Evolutionary conservation across 1,139 yeast genomes (phyloP).

Genomic region (Candida pseudoviswanathii): DNA sequence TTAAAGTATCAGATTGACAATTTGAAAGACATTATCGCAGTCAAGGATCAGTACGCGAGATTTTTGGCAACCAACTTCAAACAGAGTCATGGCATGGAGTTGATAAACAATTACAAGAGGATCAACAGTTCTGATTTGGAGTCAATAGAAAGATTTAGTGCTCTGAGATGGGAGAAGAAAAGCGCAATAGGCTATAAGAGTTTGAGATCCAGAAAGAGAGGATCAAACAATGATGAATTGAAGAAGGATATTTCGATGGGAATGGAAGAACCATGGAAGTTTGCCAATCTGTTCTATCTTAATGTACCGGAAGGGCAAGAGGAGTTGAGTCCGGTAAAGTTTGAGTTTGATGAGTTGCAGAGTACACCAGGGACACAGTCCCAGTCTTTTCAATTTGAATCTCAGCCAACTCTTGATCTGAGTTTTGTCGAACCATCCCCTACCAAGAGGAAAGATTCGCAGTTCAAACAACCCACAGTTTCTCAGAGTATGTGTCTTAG

Average conservation of each 20-base stretch:
- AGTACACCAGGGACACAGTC: background rate
- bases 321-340: slow-evolving; percentile 9
- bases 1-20: slow-evolving; percentile 22
- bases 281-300: slow-evolving; percentile 13
- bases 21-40: slow-evolving; percentile 25
- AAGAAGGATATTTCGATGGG: slow-evolving; percentile 9
- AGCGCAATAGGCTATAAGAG: slow-evolving; percentile 11
- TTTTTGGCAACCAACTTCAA: slow-evolving; percentile 41
- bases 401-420: slow-evolving; percentile 1
- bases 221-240: slow-evolving; percentile 8
- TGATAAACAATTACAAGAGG: slow-evolving; percentile 30
- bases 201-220: slow-evolving; percentile 5
- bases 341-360: slow-evolving; percentile 6
- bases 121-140: slow-evolving; percentile 19
- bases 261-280: slow-evolving; percentile 11
- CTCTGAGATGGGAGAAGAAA: slow-evolving; percentile 18
- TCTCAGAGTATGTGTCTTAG: too few relatives aligned
- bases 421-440: background rate
- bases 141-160: slow-evolving; percentile 20
- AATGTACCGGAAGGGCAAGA: slow-evolving; percentile 3
- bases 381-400: background rate
- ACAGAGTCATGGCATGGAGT: slow-evolving; percentile 38
- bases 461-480: too few relatives aligned
- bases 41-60: slow-evolving; percentile 37
- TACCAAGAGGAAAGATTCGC: too few relatives aligned